A percentile compares a stretch with the other conserved stretches of the same genome.
Conservation (phyloP, 2,329 filamentous ascomycete genomes). For the Fusarium begoniae region DNA sequence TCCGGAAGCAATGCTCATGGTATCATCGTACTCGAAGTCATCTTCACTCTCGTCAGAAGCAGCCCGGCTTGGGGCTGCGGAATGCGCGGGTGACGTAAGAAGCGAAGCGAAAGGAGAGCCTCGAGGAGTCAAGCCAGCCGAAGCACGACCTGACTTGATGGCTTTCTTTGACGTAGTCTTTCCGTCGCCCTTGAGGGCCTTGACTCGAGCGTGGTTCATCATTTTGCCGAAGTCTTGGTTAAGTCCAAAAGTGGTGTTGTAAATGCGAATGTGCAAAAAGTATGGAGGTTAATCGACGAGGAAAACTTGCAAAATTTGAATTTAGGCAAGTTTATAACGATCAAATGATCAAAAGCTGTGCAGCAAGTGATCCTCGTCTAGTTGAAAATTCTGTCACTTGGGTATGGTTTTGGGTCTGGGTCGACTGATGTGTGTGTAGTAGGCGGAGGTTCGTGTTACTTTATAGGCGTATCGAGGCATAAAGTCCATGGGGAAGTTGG, state of each 20-base stretch:
- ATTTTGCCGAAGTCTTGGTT: neutral
- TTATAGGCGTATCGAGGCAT: slow-evolving; percentile 36
- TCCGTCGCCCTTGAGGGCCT: slow-evolving; percentile 73
- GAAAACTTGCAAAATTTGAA: slow-evolving; percentile 34
- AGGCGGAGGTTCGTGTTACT: slow-evolving; percentile 28
- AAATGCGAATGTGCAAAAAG: neutral
- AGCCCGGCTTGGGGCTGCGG: slow-evolving; percentile 68
- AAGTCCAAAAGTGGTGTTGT: neutral
- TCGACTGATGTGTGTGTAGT: slow-evolving; percentile 33
- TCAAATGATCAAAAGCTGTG: slow-evolving; percentile 22
- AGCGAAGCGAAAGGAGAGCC: slow-evolving; percentile 68
- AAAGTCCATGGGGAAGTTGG: slow-evolving; percentile 41
- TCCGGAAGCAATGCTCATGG: slow-evolving; percentile 53
- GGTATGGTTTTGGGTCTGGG: slow-evolving; percentile 35
- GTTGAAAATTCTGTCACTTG: slow-evolving; percentile 28
- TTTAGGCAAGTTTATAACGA: slow-evolving; percentile 1
- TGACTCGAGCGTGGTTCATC: slow-evolving; percentile 74
- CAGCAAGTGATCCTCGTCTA: slow-evolving; percentile 40
- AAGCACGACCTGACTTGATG: slow-evolving; percentile 65
- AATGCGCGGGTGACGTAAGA: slow-evolving; percentile 65
- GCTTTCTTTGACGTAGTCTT: slow-evolving; percentile 79
- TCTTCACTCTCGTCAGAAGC: slow-evolving; percentile 69
- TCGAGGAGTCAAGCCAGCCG: slow-evolving; percentile 64
- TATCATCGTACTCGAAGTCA: slow-evolving; percentile 58
- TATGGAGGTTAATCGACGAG: slow-evolving; percentile 30